phyloP scores from a whole-genome alignment of 1,139 yeast species.

The Meyerozyma elateridarum region DNA sequence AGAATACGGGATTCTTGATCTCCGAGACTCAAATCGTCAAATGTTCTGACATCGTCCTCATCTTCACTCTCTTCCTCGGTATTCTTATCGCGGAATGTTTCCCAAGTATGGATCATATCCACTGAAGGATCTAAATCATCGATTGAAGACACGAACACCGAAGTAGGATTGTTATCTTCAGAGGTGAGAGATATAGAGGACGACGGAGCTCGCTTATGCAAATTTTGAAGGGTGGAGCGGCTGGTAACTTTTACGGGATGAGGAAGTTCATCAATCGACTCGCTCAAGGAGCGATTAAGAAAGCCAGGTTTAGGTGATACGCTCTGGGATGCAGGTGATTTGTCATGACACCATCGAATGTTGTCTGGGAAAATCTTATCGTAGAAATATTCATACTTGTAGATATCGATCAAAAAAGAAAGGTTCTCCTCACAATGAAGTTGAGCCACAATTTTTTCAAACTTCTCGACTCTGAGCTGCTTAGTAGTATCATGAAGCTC shows the following conservation, averaged over 20 bases:
- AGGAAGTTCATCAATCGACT: constrained; percentile 12
- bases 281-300: constrained; percentile 13
- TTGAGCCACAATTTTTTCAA: constrained; percentile 14
- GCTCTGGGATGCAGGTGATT: background rate
- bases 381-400: constrained; percentile 32
- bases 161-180: constrained; percentile 21
- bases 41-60: constrained; percentile 11
- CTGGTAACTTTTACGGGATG: constrained; percentile 11
- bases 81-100: constrained; percentile 20
- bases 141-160: constrained; percentile 28
- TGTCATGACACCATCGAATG: background rate
- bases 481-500: constrained; percentile 11
- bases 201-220: constrained; percentile 8
- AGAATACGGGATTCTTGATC: constrained; percentile 11
- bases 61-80: constrained; percentile 16
- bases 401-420: constrained; percentile 41
- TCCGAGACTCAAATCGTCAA: constrained; percentile 5
- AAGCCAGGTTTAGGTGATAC: constrained; percentile 10
- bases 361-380: constrained; percentile 17
- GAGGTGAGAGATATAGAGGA: constrained; percentile 8
- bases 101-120: constrained; percentile 23
- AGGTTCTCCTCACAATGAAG: constrained; percentile 45
- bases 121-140: constrained; percentile 24
- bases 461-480: constrained; percentile 10
- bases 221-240: constrained; percentile 4